A percentile compares a stretch with the other conserved stretches of the same genome.
These are phyloP conservation scores for Canna indica DNA, from an alignment of 176 grass and related monocot genomes.

Conservation along the genomic window DNA sequence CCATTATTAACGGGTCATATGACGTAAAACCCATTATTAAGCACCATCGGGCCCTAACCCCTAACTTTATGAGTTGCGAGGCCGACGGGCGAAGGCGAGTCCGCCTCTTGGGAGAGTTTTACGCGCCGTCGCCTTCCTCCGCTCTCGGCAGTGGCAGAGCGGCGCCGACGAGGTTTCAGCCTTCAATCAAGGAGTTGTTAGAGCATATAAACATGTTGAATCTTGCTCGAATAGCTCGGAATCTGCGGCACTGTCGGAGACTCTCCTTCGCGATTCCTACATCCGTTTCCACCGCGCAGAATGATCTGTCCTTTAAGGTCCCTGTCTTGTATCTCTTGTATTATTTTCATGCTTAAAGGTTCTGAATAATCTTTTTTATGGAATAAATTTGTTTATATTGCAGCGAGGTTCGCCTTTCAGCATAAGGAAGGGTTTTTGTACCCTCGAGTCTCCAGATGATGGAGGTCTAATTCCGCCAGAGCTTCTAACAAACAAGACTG, in stretches of 20 bases:
- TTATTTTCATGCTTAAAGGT: neutral
- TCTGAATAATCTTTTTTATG: too few species aligned
- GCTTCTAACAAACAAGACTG: neutral
- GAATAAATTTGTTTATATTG: neutral
- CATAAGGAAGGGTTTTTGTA: neutral
- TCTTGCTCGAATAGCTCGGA: neutral
- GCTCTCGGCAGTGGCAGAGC: neutral
- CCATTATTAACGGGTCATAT: neutral
- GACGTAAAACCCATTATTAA: neutral
- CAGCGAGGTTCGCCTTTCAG: neutral
- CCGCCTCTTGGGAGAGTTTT: too few species aligned
- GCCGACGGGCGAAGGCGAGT: too few species aligned
- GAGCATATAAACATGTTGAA: conserved; percentile 4
- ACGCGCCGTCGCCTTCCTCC: neutral
- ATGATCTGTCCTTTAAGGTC: neutral
- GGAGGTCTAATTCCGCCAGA: conserved; percentile 8
- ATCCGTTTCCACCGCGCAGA: neutral
- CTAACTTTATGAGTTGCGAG: neutral
- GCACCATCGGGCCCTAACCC: neutral
- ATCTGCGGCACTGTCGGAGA: conserved; percentile 4
- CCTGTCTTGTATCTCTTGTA: neutral
- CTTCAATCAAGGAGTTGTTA: neutral
- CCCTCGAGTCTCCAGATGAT: neutral
- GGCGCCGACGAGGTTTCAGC: neutral
- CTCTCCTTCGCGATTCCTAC: conserved; percentile 1